phyloP scores from a whole-genome alignment of 1,284 basidiomycete genomes.

The Tilletiaria anomala region DNA sequence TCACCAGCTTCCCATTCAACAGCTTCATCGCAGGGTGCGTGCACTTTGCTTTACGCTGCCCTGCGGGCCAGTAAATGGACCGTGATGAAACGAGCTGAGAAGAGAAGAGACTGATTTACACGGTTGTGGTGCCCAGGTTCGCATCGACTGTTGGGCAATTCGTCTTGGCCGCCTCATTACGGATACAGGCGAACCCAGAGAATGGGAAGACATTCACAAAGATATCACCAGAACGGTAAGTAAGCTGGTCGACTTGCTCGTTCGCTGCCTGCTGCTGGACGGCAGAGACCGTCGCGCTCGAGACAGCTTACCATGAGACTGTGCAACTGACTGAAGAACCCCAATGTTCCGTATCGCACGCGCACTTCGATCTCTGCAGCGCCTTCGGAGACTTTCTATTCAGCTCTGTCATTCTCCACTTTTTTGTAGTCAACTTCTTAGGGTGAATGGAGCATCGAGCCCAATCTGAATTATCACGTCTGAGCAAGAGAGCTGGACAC shows the following conservation, averaged over 20 bases:
- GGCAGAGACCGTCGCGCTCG: too few species aligned
- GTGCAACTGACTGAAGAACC: too few species aligned
- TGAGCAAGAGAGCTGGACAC: too few species aligned
- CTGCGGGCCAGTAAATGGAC: background rate
- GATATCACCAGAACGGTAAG: conserved; percentile 84
- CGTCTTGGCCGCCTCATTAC: conserved; percentile 77
- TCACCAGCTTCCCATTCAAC: conserved; percentile 92
- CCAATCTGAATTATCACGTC: too few species aligned
- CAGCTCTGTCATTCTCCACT: conserved; percentile 85
- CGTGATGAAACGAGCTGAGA: too few species aligned
- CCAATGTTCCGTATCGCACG: too few species aligned
- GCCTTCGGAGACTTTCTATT: conserved; percentile 83
- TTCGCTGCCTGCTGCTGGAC: background rate
- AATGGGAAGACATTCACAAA: conserved; percentile 46
- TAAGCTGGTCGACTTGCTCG: conserved; percentile 1
- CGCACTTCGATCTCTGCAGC: too few species aligned
- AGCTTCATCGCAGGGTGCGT: conserved; percentile 86
- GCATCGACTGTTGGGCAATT: conserved; percentile 89
- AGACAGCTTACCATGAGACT: too few species aligned
- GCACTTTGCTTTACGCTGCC: background rate
- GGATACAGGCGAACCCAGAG: conserved; percentile 77
- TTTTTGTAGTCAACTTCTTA: conserved; percentile 96
- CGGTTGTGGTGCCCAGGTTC: conserved; percentile 69
- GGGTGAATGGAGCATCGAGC: too few species aligned
- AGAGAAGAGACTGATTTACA: too few species aligned